Base-by-base conservation (phyloP, 495 filamentous ascomycete genomes). In the Gamarada debralockiae region DNA sequence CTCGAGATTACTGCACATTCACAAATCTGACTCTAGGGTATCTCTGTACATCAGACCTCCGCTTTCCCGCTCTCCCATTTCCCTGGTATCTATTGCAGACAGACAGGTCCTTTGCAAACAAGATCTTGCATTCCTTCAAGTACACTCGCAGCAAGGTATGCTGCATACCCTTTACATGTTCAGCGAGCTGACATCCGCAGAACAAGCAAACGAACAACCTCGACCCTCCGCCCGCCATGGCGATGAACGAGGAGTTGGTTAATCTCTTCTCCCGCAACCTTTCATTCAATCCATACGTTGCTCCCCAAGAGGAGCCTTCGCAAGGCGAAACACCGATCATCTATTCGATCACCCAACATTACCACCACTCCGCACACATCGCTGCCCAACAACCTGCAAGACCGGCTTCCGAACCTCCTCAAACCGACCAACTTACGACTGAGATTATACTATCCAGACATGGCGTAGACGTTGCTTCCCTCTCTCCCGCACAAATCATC, bases 301-400 rank as follows among this genome's bases (percentile, higher is more conserved):
- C 57, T 49, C 59, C 62, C 2, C 52, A 44, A 50, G 18, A 55
- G 44, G 64, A 58, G 37, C 58, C 58, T 36, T 49, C 61, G 8
- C 29, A 43, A 12, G 48, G 46, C 20, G 59, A 63, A 8, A 54
- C 60, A 21, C 60, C 69, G 12, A 78, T 80, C 51, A 72, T 73
- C 47, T 89, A 88, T 69, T 84, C 81, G 48, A 78, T 89, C 56
- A 76, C 84, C 12, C 84, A 86, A 56, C 87, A 90, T 65, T 90
- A 90, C 64, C 81, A 85, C 58, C 87, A 90, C 63, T 87, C 85
- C 2, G 66, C 81, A 23, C 85, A 89, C 57, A 23, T 77, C 10
- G 69, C 56, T 21, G 43, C 56, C 17, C 62, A 67, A 54, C 55
- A 53, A 8, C 58, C 34, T 29, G 66, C 70, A n/a, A 62, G 76